Conservation (phyloP, 1,284 basidiomycete species). For the Ceratobasidium papillatum region DNA sequence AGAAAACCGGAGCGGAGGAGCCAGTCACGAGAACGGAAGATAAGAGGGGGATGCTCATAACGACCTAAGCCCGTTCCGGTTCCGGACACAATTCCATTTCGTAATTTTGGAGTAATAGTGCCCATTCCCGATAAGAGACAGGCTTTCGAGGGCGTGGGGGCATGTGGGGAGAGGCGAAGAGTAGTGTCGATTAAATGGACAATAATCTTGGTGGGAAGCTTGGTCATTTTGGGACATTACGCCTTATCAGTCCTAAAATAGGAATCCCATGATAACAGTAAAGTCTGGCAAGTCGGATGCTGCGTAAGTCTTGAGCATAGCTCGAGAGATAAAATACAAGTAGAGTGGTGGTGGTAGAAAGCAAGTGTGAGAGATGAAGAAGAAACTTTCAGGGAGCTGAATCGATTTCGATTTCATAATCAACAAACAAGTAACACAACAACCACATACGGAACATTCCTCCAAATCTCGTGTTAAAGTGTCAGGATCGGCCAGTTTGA, state of each 20-base stretch:
- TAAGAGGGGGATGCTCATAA: background rate
- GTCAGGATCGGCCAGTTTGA: no score
- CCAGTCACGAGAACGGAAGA: background rate
- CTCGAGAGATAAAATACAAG: background rate
- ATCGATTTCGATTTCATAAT: conserved; percentile 10
- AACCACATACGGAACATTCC: background rate
- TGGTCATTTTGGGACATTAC: background rate
- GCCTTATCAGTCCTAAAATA: background rate
- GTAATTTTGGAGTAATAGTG: conserved; percentile 21
- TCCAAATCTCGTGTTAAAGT: no score
- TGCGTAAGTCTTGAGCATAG: background rate
- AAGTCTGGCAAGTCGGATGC: background rate
- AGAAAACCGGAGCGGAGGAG: background rate
- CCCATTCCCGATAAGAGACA: background rate
- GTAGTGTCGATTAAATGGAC: background rate
- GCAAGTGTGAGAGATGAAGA: background rate
- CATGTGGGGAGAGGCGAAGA: background rate
- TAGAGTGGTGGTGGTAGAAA: background rate
- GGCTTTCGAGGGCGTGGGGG: background rate
- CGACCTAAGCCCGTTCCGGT: conserved; percentile 10
- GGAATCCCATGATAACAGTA: background rate
- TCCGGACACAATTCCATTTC: conserved; percentile 14
- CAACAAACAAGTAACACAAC: background rate
- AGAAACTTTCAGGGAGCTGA: conserved; percentile 4
- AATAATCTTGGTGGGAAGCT: background rate